Evolutionary conservation across 371 early-diverging fungal species (phyloP).

Genomic region (Blastocladiella emersonii): DNA sequence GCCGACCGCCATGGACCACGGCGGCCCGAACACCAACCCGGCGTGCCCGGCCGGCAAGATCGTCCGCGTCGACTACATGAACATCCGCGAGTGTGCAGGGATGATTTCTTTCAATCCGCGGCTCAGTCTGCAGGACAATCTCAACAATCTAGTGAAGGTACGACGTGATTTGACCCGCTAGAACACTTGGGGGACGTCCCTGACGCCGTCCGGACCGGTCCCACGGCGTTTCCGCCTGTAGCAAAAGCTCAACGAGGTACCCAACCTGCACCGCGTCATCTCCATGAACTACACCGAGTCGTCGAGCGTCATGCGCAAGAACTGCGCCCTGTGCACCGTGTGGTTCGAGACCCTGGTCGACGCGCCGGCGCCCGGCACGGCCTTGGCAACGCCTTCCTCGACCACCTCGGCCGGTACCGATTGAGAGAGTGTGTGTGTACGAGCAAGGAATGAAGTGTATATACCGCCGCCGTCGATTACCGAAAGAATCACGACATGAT

Average conservation of each 20-base stretch:
- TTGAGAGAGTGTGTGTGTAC: too few species aligned
- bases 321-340: slow-evolving; percentile 1
- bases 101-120: neutral
- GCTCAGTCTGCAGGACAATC: neutral
- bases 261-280: slow-evolving; percentile 2
- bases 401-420: too few species aligned
- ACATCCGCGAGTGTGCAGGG: neutral
- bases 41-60: neutral
- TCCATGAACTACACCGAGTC: slow-evolving; percentile 2
- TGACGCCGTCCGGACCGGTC: too few species aligned
- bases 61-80: neutral
- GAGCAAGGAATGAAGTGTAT: too few species aligned
- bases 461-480: too few species aligned
- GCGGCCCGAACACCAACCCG: too few species aligned
- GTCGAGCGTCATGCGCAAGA: neutral
- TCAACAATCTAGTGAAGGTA: neutral
- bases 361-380: neutral
- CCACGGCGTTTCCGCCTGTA: neutral
- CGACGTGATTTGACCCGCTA: too few species aligned
- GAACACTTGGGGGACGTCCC: too few species aligned
- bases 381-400: too few species aligned
- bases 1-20: too few species aligned
- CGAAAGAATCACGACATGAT: too few species aligned
- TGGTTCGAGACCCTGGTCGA: slow-evolving; percentile 1
- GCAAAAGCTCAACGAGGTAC: neutral